phyloP scores from a whole-genome alignment of 371 early-diverging fungal species.

The Apophysomyces sp. region DNA sequence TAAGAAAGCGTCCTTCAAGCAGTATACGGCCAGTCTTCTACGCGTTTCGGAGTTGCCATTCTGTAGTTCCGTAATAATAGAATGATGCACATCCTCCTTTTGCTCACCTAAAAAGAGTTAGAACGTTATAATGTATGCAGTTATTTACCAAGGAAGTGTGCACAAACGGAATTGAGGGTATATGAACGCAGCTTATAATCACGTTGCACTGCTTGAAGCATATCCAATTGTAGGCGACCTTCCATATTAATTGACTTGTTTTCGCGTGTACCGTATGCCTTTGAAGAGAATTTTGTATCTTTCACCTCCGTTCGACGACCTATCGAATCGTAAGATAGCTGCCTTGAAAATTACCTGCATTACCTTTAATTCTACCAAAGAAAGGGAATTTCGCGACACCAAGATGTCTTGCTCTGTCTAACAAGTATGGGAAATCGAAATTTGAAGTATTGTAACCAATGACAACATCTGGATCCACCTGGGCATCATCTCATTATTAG shows the following conservation, averaged over 20 bases:
- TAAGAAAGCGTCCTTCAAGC: slow-evolving; percentile 99
- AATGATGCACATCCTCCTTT: slow-evolving; percentile 99
- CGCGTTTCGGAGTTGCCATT: slow-evolving; percentile 96
- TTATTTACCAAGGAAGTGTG: slow-evolving; percentile 86
- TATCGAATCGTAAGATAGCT: slow-evolving; percentile 4
- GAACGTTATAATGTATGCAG: neutral
- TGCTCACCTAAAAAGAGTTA: slow-evolving; percentile 75
- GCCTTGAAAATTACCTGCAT: neutral
- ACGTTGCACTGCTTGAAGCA: slow-evolving; percentile 95
- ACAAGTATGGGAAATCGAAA: slow-evolving; percentile 98
- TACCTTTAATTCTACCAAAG: slow-evolving; percentile 82
- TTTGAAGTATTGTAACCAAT: slow-evolving; percentile 99
- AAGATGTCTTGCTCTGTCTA: slow-evolving; percentile 91
- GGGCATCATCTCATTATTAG: no score
- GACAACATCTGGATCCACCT: slow-evolving; percentile 97
- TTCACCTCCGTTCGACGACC: slow-evolving; percentile 69
- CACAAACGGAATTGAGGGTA: slow-evolving; percentile 96
- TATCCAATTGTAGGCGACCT: slow-evolving; percentile 96
- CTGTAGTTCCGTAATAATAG: slow-evolving; percentile 96
- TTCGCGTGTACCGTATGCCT: slow-evolving; percentile 93
- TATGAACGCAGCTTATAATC: slow-evolving; percentile 98
- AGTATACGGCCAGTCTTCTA: slow-evolving; percentile 97
- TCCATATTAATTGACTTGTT: slow-evolving; percentile 88
- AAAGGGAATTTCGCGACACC: slow-evolving; percentile 77
- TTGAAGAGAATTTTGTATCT: slow-evolving; percentile 87